These are phyloP conservation scores for Bacidia rubella DNA, from an alignment of 495 filamentous ascomycete genomes.

Conservation along the genomic window DNA sequence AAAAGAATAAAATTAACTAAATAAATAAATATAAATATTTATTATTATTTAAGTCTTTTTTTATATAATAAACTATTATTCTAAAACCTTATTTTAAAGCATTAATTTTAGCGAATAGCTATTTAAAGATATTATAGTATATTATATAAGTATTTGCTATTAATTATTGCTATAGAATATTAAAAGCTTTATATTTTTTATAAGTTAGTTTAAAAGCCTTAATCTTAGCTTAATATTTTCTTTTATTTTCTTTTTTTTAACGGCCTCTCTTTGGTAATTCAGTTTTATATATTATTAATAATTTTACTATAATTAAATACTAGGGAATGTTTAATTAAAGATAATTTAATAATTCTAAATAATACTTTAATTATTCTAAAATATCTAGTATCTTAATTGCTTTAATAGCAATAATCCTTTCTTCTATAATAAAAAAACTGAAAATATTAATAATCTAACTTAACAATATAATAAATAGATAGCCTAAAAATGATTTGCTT, in stretches of 20 bases:
- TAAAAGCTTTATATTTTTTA: background rate
- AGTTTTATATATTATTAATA: background rate
- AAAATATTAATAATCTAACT: background rate
- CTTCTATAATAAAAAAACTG: background rate
- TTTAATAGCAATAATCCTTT: background rate
- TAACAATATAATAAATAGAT: background rate
- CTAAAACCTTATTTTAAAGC: background rate
- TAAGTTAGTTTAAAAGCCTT: background rate
- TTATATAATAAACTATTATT: background rate
- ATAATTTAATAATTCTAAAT: background rate
- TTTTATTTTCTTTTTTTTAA: background rate
- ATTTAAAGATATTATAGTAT: background rate
- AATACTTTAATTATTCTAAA: background rate
- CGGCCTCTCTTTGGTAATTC: background rate
- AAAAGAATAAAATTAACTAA: background rate
- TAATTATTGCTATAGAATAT: background rate
- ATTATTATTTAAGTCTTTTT: background rate
- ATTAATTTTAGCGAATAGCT: constrained; percentile 1
- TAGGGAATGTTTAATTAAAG: background rate
- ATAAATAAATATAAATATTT: background rate
- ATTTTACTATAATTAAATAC: background rate
- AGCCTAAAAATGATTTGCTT: background rate
- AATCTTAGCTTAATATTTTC: background rate
- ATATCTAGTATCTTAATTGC: background rate
- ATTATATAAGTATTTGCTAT: background rate